A percentile compares a stretch with the other conserved stretches of the same genome.
These are phyloP conservation scores for Leccinellum rugosiceps DNA, from an alignment of 768 basidiomycete genomes.

Conservation along the genomic window DNA sequence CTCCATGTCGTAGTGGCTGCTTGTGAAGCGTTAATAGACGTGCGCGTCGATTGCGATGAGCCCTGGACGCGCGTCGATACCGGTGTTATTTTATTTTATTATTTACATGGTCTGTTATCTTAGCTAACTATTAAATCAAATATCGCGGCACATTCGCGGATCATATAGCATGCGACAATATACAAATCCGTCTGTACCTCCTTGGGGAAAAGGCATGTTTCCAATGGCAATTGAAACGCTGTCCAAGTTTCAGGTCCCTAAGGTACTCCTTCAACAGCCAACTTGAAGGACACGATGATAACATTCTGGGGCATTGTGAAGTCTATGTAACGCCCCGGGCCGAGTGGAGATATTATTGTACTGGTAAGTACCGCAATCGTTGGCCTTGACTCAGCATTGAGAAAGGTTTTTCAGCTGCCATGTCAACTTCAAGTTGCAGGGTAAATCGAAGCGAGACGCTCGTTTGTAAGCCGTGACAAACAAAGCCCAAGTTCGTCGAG, in stretches of 20 bases:
- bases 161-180: not conserved
- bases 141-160: not conserved
- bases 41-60: constrained; percentile 20
- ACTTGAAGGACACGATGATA: not conserved
- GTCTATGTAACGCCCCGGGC: not conserved
- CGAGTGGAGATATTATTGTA: not conserved
- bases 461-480: not conserved
- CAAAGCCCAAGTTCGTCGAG: too few relatives aligned
- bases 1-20: constrained; percentile 58
- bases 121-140: not conserved
- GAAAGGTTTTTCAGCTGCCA: not conserved
- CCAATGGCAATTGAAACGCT: not conserved
- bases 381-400: not conserved
- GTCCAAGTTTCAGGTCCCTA: not conserved
- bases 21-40: constrained; percentile 1
- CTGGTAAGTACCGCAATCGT: too few relatives aligned
- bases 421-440: not conserved
- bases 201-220: not conserved
- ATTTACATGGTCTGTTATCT: not conserved
- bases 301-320: not conserved
- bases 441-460: not conserved
- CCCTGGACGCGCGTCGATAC: constrained; percentile 28
- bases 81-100: constrained; percentile 11
- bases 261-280: too few relatives aligned
- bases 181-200: not conserved